phyloP scores from a whole-genome alignment of 352 stramenopile species.

The Albugo candida region DNA sequence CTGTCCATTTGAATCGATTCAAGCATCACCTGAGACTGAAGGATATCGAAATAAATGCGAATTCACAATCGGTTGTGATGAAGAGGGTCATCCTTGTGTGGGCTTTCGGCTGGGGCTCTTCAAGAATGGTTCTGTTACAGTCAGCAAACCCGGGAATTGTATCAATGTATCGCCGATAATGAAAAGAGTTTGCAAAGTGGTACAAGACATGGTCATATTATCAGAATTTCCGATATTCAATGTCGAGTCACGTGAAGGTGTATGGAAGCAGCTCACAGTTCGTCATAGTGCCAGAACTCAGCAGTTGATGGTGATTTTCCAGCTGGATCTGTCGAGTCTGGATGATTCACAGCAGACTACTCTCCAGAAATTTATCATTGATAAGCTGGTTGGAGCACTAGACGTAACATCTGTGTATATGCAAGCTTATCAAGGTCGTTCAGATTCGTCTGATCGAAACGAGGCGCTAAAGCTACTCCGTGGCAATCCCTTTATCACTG shows the following conservation, averaged over 20 bases:
- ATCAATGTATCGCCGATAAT: conserved; percentile 64
- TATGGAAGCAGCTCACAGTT: conserved; percentile 65
- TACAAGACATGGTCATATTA: conserved; percentile 40
- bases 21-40: conserved; percentile 59
- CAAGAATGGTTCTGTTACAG: conserved; percentile 48
- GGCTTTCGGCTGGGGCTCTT: conserved; percentile 78
- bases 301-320: conserved; percentile 63
- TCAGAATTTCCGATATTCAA: conserved; percentile 48
- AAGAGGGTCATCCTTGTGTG: conserved; percentile 47
- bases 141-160: conserved; percentile 43
- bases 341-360: conserved; percentile 15
- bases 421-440: conserved; percentile 85
- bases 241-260: conserved; percentile 37
- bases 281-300: conserved; percentile 39
- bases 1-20: conserved; percentile 75
- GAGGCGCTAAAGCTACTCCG: conserved; percentile 56
- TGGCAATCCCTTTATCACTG: conserved; percentile 52
- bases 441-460: conserved; percentile 72
- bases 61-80: conserved; percentile 87
- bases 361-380: conserved; percentile 23
- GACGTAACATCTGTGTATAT: conserved; percentile 81
- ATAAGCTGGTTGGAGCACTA: conserved; percentile 24
- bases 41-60: conserved; percentile 96
- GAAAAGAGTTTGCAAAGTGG: conserved; percentile 47
- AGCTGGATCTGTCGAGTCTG: conserved; percentile 24